Base-by-base conservation (phyloP, 2,329 filamentous ascomycete species). In the Hypoxylon sp. region DNA sequence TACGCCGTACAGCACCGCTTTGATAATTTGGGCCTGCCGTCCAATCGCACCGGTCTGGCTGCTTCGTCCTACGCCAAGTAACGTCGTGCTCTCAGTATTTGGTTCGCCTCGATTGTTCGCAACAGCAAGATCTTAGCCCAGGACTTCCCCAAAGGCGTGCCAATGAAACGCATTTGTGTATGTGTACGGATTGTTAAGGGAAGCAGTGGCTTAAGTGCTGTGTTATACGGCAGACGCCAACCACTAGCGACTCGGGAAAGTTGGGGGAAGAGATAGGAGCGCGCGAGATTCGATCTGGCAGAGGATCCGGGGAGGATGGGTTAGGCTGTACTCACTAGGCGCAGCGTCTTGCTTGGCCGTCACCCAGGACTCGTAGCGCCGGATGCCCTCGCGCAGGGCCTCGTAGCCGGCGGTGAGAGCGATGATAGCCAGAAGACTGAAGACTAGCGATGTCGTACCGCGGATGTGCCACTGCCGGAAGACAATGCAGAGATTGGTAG, bases 331-430 rank as follows among this genome's bases (percentile, higher is more conserved):
- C 86, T 85, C 81, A 88, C 87, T 84, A 70, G 84, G 83, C 69
- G 84, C 68, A 56, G 81, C 77, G 71, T 87, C 79, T 78, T 83
- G 73, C 58, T 81, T 78, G 61, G 76, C 76, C 75, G 85, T 78
- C 72, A 86, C 73, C 74, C 81, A 82, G 16, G 82, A 76, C 77
- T 98, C 95, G 78, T 96, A 98, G 59, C 87, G 85, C 57, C 94
- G 86, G 43, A 91, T 91, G 9, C 87, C 80, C 72, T 93, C 89
- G 67, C 96, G 91, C 32, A 99, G 83, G 53, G 89, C 92, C 81
- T 99, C 96, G 83, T 98, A 99, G 70, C 93, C 94, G n/a, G 94
- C 93, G 32, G 91, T 91, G 70, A 99, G 84, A 65, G 91, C 85
- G 65, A 96, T 87, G 73, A 99, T 90, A 71, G 89, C 92, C 71